These are phyloP conservation scores for Marvania coccoides DNA, from an alignment of 139 green algal genomes.

Conservation along the genomic window DNA sequence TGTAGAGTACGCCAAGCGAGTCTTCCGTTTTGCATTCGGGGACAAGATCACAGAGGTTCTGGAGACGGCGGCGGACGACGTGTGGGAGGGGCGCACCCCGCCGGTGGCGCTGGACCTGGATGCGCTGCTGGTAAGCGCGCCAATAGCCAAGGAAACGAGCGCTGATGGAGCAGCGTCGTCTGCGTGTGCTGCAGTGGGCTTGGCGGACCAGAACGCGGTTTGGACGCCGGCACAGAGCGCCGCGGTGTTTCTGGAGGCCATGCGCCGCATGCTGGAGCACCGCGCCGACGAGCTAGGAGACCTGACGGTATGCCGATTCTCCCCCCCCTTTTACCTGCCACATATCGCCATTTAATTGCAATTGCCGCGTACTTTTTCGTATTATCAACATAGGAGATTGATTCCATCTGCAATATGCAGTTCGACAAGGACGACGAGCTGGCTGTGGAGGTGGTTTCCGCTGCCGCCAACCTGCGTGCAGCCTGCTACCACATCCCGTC, in stretches of 20 bases:
- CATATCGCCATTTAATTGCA: too few relatives aligned
- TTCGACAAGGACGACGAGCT: constrained; percentile 92
- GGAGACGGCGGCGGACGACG: constrained; percentile 38
- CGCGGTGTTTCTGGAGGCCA: constrained; percentile 64
- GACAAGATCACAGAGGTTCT: constrained; percentile 31
- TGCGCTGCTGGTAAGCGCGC: not conserved
- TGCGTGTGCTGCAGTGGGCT: constrained; percentile 41
- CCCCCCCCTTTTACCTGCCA: too few relatives aligned
- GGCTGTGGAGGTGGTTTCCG: constrained; percentile 89
- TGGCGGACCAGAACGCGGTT: constrained; percentile 47
- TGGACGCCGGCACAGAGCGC: constrained; percentile 44
- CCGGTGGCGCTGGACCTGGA: constrained; percentile 54
- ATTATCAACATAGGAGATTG: too few relatives aligned
- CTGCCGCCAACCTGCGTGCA: constrained; percentile 79
- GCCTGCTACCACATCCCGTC: constrained; percentile 72
- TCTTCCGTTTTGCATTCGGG: constrained; percentile 56
- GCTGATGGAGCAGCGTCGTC: not conserved
- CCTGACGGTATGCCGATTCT: too few relatives aligned
- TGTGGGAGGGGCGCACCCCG: constrained; percentile 63
- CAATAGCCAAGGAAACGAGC: not conserved
- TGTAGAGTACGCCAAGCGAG: constrained; percentile 46
- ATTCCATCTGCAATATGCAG: constrained; percentile 6
- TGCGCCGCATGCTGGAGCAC: constrained; percentile 42
- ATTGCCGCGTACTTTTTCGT: too few relatives aligned
- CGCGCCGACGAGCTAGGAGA: constrained; percentile 51